phyloP scores from a whole-genome alignment of 1,139 yeast species.

The Petasospora fabianii region DNA sequence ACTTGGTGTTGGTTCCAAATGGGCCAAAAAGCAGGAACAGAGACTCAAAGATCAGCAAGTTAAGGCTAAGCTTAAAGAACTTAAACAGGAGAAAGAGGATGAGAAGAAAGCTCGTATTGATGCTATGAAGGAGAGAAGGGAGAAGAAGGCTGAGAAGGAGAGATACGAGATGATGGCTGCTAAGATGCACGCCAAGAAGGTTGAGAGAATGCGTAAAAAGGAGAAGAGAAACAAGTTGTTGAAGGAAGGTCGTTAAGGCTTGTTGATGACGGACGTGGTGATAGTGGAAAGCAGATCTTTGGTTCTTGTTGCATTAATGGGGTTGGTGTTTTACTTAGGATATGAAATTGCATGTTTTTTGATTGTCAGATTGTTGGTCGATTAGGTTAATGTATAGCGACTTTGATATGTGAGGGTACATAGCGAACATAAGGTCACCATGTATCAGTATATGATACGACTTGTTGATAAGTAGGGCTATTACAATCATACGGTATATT shows the following conservation, averaged over 20 bases:
- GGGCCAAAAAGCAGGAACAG: constrained; percentile 36
- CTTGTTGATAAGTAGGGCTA: no score
- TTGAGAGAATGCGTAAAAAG: constrained; percentile 73
- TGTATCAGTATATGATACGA: no score
- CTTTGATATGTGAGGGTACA: no score
- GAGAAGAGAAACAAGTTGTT: constrained; percentile 79
- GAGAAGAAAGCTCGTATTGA: constrained; percentile 48
- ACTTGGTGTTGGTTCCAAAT: constrained; percentile 34
- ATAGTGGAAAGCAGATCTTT: no score
- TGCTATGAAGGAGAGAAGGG: constrained; percentile 59
- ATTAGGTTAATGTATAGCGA: no score
- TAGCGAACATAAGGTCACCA: no score
- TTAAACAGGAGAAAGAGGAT: constrained; percentile 61
- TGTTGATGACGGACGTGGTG: no score
- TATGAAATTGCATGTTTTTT: no score
- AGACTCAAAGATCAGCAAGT: constrained; percentile 37
- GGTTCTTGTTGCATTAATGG: no score
- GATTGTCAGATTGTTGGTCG: no score
- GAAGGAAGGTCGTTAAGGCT: constrained; percentile 58
- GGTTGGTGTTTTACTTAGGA: no score
- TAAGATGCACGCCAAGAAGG: constrained; percentile 75
- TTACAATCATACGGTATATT: no score
- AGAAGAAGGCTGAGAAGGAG: constrained; percentile 68
- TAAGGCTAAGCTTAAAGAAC: constrained; percentile 43
- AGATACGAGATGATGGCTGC: constrained; percentile 67